Evolutionary conservation across 2,329 filamentous ascomycete species (phyloP).

Genomic region (Penicillium griseofulvum): DNA sequence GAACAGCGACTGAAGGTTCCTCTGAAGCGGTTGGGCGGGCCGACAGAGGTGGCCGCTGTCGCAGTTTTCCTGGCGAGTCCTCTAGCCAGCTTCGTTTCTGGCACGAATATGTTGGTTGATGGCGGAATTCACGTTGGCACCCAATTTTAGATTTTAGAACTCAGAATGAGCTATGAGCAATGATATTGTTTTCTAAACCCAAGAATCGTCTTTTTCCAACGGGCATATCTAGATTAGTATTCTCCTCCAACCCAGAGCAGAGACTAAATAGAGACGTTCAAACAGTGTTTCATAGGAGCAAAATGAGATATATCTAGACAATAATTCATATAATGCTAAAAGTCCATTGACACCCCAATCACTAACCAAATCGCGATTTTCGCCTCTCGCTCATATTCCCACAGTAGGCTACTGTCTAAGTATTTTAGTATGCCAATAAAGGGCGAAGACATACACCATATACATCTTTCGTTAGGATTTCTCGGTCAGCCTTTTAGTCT

Average conservation of each 20-base stretch:
- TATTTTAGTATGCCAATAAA: no score
- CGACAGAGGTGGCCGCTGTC: neutral
- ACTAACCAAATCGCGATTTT: no score
- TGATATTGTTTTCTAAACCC: neutral
- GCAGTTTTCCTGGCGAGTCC: neutral
- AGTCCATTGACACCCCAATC: no score
- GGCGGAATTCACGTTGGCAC: neutral
- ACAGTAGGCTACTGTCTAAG: no score
- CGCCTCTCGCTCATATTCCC: no score
- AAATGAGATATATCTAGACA: no score
- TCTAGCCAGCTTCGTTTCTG: neutral
- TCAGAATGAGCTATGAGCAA: neutral
- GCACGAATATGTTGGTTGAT: neutral
- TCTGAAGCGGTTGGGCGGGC: neutral
- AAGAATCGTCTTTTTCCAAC: neutral
- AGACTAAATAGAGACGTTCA: neutral
- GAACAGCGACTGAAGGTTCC: neutral
- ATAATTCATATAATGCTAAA: no score
- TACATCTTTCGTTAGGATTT: no score
- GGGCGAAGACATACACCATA: no score
- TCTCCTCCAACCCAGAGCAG: neutral
- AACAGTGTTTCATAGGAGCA: neutral
- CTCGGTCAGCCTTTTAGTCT: no score
- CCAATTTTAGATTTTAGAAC: neutral
- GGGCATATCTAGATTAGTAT: neutral